Evolutionary conservation across 108 stramenopile genomes (phyloP).

Genomic region (Hondaea fermentalgiana): DNA sequence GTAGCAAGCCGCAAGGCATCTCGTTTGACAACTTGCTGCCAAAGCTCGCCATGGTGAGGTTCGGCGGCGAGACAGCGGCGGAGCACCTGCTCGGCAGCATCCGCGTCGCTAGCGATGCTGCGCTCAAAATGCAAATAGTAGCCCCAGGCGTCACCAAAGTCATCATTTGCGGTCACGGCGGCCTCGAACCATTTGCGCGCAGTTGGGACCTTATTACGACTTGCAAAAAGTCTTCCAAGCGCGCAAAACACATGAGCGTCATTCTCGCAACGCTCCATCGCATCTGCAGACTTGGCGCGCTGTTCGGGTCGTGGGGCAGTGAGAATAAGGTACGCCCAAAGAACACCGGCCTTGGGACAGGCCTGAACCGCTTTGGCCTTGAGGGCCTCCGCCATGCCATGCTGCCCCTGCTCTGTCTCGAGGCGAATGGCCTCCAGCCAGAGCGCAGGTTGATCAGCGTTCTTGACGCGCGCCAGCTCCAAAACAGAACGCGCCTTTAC

Average conservation of each 20-base stretch:
- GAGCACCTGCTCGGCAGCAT: neutral
- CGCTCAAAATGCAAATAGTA: neutral
- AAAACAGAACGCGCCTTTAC: constrained; percentile 84
- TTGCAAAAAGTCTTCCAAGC: neutral
- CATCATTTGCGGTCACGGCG: neutral
- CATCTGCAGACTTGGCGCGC: neutral
- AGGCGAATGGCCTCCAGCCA: constrained; percentile 86
- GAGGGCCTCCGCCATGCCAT: constrained; percentile 68
- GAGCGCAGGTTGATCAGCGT: constrained; percentile 61
- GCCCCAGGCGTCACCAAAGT: neutral
- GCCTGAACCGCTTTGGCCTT: constrained; percentile 90
- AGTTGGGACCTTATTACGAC: neutral
- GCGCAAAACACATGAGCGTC: neutral
- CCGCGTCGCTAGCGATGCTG: neutral
- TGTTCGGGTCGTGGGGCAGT: constrained; percentile 72
- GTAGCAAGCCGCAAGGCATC: neutral
- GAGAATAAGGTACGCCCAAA: constrained; percentile 77
- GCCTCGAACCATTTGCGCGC: neutral
- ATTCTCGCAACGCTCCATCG: neutral
- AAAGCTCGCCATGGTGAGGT: neutral
- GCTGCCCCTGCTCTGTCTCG: constrained; percentile 72
- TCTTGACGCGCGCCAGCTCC: constrained; percentile 81
- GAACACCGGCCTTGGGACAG: constrained; percentile 75
- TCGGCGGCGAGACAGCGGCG: neutral
- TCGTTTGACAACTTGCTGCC: neutral